phyloP scores from a whole-genome alignment of 495 filamentous ascomycete species.

The Hypoxylon fragiforme region DNA sequence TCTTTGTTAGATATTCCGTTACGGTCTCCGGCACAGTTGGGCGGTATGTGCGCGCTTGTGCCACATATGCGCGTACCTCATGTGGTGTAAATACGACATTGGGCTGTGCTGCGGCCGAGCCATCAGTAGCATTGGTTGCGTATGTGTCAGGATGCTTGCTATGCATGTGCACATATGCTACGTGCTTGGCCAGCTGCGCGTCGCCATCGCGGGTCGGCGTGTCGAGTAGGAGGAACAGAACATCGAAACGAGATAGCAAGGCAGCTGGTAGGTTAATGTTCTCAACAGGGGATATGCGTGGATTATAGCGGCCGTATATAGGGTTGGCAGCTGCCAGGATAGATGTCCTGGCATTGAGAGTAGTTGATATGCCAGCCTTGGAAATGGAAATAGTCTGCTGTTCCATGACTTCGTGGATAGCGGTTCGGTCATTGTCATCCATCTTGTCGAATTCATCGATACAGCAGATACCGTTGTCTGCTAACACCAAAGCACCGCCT shows the following conservation, averaged over 20 bases:
- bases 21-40: slow-evolving; percentile 81
- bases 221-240: slow-evolving; percentile 95
- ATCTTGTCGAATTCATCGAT: slow-evolving; percentile 99
- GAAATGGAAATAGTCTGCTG: slow-evolving; percentile 99
- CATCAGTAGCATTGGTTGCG: slow-evolving; percentile 40
- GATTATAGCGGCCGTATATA: slow-evolving; percentile 97
- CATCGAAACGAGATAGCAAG: slow-evolving; percentile 92
- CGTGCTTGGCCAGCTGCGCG: slow-evolving; percentile 92
- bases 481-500: slow-evolving; percentile 91
- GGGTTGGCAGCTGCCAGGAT: slow-evolving; percentile 98
- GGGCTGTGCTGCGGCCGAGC: slow-evolving; percentile 25
- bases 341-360: slow-evolving; percentile 92
- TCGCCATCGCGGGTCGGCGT: slow-evolving; percentile 85
- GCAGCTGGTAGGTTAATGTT: slow-evolving; percentile 98
- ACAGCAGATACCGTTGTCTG: slow-evolving; percentile 98
- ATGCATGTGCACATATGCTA: slow-evolving; percentile 97
- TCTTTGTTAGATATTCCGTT: slow-evolving; percentile 93
- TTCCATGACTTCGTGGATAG: slow-evolving; percentile 99
- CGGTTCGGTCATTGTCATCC: slow-evolving; percentile 94
- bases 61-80: slow-evolving; percentile 94
- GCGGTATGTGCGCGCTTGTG: slow-evolving; percentile 84
- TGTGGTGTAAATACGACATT: slow-evolving; percentile 77
- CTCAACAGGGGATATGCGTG: slow-evolving; percentile 91
- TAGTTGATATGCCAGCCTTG: slow-evolving; percentile 96
- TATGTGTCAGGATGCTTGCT: slow-evolving; percentile 85